These are phyloP conservation scores for Xerophyta viscosa DNA, from an alignment of 106 monocot genomes.

Conservation along the genomic window DNA sequence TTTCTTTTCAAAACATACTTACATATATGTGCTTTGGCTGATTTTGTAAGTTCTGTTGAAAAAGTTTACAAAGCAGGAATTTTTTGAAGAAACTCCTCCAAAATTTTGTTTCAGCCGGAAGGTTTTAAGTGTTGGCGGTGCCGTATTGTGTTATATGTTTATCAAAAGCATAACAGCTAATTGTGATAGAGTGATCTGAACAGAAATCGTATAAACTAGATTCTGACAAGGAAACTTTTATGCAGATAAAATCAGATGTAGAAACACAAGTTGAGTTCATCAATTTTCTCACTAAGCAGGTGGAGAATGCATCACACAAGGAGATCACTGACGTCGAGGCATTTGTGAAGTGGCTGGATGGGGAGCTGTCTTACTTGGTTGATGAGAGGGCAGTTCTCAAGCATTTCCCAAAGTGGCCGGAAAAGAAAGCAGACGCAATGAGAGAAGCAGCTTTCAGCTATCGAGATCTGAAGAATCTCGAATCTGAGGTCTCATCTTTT, in stretches of 20 bases:
- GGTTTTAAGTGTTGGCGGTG: no score
- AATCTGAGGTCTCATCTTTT: conserved; percentile 41
- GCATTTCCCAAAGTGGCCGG: conserved; percentile 63
- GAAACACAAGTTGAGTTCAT: conserved; percentile 59
- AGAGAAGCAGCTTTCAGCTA: conserved; percentile 54
- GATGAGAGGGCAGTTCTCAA: conserved; percentile 74
- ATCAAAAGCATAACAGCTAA: no score
- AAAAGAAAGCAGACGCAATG: conserved; percentile 59
- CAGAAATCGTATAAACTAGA: no score
- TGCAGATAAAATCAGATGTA: conserved; percentile 63
- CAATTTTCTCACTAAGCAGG: conserved; percentile 31
- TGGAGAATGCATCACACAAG: conserved; percentile 31
- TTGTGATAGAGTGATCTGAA: no score
- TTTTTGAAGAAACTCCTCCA: no score
- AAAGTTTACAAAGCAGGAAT: no score
- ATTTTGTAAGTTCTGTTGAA: no score
- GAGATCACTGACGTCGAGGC: conserved; percentile 45
- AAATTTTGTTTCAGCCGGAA: no score
- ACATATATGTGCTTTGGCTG: no score
- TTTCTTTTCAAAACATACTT: no score
- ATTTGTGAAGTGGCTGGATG: conserved; percentile 66
- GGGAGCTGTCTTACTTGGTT: conserved; percentile 47
- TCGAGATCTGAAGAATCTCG: conserved; percentile 47
- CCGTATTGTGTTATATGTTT: no score
- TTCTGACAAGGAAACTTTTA: no score